Evolutionary conservation across 805 yeast species (phyloP).

Genomic region (Lipomyces sp.): DNA sequence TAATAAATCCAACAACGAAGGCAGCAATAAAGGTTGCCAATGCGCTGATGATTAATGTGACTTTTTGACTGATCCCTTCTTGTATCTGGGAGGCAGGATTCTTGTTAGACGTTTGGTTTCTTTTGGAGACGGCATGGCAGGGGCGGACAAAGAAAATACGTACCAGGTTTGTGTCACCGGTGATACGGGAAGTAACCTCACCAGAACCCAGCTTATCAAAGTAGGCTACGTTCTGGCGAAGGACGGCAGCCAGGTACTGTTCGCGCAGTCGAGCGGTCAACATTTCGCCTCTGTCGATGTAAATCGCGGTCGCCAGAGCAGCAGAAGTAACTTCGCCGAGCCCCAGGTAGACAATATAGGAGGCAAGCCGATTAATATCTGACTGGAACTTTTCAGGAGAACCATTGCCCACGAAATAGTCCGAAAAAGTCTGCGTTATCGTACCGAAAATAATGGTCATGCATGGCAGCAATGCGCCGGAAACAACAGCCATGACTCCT

Average conservation of each 20-base stretch:
- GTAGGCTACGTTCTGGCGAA: slow-evolving; percentile 43
- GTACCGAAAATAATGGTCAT: slow-evolving; percentile 43
- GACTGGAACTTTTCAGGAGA: slow-evolving; percentile 34
- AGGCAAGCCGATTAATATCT: slow-evolving; percentile 37
- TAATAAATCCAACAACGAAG: slow-evolving; percentile 40
- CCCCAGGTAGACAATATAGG: slow-evolving; percentile 43
- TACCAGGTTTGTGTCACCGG: slow-evolving; percentile 42
- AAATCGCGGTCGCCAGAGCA: slow-evolving; percentile 37
- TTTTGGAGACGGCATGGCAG: no score
- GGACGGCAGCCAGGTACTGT: slow-evolving; percentile 38
- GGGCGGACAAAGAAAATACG: no score
- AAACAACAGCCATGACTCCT: slow-evolving; percentile 30
- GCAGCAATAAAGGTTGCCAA: slow-evolving; percentile 43
- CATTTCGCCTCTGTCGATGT: slow-evolving; percentile 42
- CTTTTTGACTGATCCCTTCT: slow-evolving; percentile 44
- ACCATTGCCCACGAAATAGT: slow-evolving; percentile 31
- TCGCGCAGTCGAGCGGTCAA: slow-evolving; percentile 43
- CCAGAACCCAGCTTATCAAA: slow-evolving; percentile 46
- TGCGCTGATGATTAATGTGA: slow-evolving; percentile 40
- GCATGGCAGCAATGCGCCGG: slow-evolving; percentile 39
- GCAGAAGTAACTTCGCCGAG: slow-evolving; percentile 33
- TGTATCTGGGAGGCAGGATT: no score
- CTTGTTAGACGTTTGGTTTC: no score
- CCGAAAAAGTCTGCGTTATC: slow-evolving; percentile 38
- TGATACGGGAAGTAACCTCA: slow-evolving; percentile 44